Percentiles rank a stretch among this genome's conserved stretches.
Conservation (phyloP, 148 eudicot species). For the Nyssa sinensis region DNA sequence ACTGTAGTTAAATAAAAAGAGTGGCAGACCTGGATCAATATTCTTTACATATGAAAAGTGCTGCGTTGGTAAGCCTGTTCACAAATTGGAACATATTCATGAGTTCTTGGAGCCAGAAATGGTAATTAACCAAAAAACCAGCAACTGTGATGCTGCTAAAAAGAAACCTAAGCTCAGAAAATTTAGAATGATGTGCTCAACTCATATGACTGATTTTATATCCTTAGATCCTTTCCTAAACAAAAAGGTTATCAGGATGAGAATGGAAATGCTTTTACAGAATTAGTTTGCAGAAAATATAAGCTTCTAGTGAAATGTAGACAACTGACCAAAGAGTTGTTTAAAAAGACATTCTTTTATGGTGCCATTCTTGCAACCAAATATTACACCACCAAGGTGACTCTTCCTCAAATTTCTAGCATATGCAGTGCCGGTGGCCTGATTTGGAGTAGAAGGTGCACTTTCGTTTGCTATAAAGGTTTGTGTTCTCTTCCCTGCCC, state of each 20-base stretch:
- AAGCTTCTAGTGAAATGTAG: background rate
- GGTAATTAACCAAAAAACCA: background rate
- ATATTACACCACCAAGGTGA: constrained; percentile 74
- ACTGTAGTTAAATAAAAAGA: constrained; percentile 75
- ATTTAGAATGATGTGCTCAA: background rate
- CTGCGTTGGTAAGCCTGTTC: constrained; percentile 63
- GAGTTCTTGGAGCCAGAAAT: constrained; percentile 1
- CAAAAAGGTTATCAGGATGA: too few relatives aligned
- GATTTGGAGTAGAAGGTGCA: constrained; percentile 7
- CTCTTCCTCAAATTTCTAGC: constrained; percentile 51
- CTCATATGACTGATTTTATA: background rate
- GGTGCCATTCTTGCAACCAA: constrained; percentile 67
- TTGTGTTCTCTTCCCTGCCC: constrained; percentile 32
- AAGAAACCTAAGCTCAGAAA: background rate
- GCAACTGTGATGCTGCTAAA: background rate
- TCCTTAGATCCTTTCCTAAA: too few relatives aligned
- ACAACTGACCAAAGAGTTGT: constrained; percentile 76
- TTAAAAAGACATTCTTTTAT: constrained; percentile 64
- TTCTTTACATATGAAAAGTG: constrained; percentile 64
- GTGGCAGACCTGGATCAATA: constrained; percentile 65
- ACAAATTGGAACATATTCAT: constrained; percentile 1
- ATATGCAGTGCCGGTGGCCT: constrained; percentile 2
- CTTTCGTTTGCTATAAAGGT: constrained; percentile 11
- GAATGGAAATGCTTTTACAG: constrained; percentile 2
- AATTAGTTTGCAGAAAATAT: background rate